These are phyloP conservation scores for Tillandsia leiboldiana DNA, from an alignment of 176 grass and related monocot genomes.

Conservation along the genomic window DNA sequence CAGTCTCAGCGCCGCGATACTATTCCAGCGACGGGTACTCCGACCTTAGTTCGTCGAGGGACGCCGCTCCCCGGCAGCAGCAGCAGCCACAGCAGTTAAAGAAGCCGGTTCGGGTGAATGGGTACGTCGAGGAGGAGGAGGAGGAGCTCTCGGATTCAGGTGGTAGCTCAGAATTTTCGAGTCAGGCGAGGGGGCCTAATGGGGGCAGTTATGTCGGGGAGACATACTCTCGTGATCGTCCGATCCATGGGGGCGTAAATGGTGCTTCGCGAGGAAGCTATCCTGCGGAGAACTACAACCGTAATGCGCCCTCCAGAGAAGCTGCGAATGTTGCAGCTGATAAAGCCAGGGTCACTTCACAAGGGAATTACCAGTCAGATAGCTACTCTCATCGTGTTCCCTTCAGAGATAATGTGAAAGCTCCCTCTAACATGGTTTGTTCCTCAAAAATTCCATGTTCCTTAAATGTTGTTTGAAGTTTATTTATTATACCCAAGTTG, in stretches of 20 bases:
- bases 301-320: not conserved
- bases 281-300: not conserved
- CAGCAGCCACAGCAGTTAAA: constrained; percentile 30
- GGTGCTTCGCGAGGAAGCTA: constrained; percentile 18
- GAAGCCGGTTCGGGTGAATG: constrained; percentile 30
- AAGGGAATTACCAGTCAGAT: constrained; percentile 14
- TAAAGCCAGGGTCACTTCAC: constrained; percentile 2
- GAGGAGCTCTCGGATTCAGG: constrained; percentile 46
- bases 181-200: constrained; percentile 23
- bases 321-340: not conserved
- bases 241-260: constrained; percentile 28
- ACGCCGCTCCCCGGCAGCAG: constrained; percentile 43
- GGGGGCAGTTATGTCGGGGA: constrained; percentile 37
- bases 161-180: constrained; percentile 72
- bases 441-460: constrained; percentile 5
- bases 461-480: constrained; percentile 8
- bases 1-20: constrained; percentile 31
- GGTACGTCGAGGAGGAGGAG: constrained; percentile 58
- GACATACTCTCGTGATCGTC: constrained; percentile 34
- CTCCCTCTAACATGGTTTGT: constrained; percentile 22
- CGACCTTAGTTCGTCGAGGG: constrained; percentile 79
- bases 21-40: constrained; percentile 91
- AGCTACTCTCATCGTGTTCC: constrained; percentile 34
- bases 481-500: not conserved
- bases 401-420: constrained; percentile 19